Base-by-base conservation (phyloP, 805 yeast species). In the Danielozyma ontarioensis region DNA sequence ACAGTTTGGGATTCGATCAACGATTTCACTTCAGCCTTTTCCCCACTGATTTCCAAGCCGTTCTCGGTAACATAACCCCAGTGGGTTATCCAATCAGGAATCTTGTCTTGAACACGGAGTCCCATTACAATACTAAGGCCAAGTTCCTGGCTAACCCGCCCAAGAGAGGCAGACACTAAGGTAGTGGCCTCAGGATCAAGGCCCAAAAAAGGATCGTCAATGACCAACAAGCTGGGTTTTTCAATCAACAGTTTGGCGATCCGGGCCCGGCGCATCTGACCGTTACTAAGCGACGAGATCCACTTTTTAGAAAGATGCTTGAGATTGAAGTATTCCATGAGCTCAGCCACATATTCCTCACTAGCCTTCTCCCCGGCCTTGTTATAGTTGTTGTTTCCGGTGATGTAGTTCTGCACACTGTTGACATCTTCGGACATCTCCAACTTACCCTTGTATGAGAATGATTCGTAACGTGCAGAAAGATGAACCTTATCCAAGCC, bases 171-270 rank as follows among this genome's bases (percentile, higher is more conserved):
- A 13, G 86, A 74, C 13, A 90, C 85, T 5, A 72, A 57, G 1
- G 56, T 39, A 0, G 85, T 64, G 10, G 94, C 89, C 1, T 56
- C 51, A 0, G 95, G 93, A 49, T 90, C 98, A 13, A 90, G 64
- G 0, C 97, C 98, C 26, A 93, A 56, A 47, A 88, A 90, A 7
- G 96, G 96, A 48, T 93, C 97, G 55, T 93, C 97, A 13, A 90
- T 69, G 4, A 90, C 53, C 33, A 88, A 59, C 19, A 88, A 43
- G 28, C 67, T 63, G 0, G 97, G 95, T 22, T 72, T 62, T 28
- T 67, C 64, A 35, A 86, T 68, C 27, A 93, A 47, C 0, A 88
- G 78, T 39, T 74, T 72, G 0, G 96, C 97, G 17, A 93, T 61
- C 40, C 96, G 70, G 0, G 97, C 95, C 32, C 98, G 68, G 46